phyloP scores from a whole-genome alignment of 768 basidiomycete genomes.

The Podaxis pistillaris region DNA sequence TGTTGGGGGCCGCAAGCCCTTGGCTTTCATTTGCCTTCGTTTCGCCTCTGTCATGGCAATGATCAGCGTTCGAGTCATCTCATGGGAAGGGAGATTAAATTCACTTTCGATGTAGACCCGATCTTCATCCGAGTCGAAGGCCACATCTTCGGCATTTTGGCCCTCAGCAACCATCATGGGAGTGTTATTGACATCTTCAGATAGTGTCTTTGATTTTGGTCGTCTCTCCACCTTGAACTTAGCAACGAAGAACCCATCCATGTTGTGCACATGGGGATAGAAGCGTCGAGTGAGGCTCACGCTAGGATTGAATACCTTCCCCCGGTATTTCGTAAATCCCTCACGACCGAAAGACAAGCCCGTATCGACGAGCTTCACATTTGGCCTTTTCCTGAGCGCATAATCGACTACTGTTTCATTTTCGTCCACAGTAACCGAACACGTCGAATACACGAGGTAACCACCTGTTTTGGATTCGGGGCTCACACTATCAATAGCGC shows the following conservation, averaged over 20 bases:
- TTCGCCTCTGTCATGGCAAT: constrained; percentile 53
- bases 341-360: constrained; percentile 92
- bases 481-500: constrained; percentile 94
- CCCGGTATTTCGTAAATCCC: constrained; percentile 88
- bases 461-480: constrained; percentile 90
- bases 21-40: constrained; percentile 73
- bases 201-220: constrained; percentile 40
- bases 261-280: constrained; percentile 98
- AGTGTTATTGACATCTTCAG: constrained; percentile 27
- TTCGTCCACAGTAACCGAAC: constrained; percentile 97
- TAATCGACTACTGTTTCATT: constrained; percentile 99
- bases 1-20: constrained; percentile 66
- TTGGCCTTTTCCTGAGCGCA: constrained; percentile 90
- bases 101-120: constrained; percentile 74
- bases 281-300: constrained; percentile 83
- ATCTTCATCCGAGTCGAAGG: constrained; percentile 79
- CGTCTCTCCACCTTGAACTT: constrained; percentile 95
- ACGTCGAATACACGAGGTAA: constrained; percentile 96
- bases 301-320: constrained; percentile 83
- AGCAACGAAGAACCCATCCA: constrained; percentile 99
- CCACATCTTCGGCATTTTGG: constrained; percentile 26
- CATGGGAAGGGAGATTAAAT: constrained; percentile 33
- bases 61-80: constrained; percentile 49
- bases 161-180: constrained; percentile 23
- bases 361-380: constrained; percentile 88